Conservation (phyloP, 2,329 filamentous ascomycete genomes). For the Chrysoporthe deuterocubensis region DNA sequence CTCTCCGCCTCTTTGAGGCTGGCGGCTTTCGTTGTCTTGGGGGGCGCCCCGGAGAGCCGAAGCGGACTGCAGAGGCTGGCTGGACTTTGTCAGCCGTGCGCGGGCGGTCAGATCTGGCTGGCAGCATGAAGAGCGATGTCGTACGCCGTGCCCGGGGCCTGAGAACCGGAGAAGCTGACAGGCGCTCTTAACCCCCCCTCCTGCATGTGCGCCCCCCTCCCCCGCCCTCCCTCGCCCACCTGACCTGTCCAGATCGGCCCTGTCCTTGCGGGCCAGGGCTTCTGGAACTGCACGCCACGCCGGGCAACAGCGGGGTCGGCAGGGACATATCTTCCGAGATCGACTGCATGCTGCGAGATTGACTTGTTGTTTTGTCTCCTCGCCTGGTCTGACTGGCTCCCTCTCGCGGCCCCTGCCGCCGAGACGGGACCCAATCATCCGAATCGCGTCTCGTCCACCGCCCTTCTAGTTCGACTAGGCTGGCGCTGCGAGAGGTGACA, state of each 20-base stretch:
- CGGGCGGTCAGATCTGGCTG: background rate
- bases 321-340: constrained; percentile 23
- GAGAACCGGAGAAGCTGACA: background rate
- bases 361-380: background rate
- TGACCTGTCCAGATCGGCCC: constrained; percentile 9
- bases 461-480: constrained; percentile 4
- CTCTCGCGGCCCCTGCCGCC: background rate
- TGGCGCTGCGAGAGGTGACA: constrained; percentile 20
- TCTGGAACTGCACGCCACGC: constrained; percentile 12
- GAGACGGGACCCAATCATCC: background rate
- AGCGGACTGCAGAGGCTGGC: background rate
- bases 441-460: background rate
- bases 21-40: too few species aligned
- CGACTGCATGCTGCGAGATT: constrained; percentile 19
- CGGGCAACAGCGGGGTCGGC: constrained; percentile 1
- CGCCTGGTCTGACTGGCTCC: background rate
- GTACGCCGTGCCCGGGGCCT: background rate
- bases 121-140: background rate
- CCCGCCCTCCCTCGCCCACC: background rate
- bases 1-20: background rate
- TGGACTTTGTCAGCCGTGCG: background rate
- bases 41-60: background rate
- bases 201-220: constrained; percentile 3
- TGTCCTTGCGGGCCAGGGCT: constrained; percentile 24
- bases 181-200: background rate